phyloP scores from a whole-genome alignment of 345 rosid genomes.

The Hibiscus trionum region DNA sequence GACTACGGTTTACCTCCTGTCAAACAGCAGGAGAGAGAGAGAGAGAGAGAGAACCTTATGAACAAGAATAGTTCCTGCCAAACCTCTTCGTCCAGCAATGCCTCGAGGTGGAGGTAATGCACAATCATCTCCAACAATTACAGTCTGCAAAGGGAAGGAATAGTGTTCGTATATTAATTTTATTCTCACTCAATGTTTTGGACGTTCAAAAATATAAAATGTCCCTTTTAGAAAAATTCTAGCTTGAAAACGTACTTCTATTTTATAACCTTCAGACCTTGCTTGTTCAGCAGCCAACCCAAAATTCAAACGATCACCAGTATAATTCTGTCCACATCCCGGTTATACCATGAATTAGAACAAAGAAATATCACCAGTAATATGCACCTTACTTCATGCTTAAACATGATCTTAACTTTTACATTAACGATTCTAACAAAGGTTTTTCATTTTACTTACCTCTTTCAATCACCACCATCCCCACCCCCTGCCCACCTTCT shows the following conservation, averaged over 20 bases:
- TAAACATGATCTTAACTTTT: neutral
- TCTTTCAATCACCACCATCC: neutral
- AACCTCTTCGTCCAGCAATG: slow-evolving; percentile 83
- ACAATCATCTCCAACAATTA: slow-evolving; percentile 96
- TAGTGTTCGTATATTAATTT: no score
- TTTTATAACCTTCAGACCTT: slow-evolving; percentile 89
- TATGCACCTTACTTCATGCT: neutral
- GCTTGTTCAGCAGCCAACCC: slow-evolving; percentile 99
- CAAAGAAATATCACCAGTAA: neutral
- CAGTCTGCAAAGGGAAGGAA: slow-evolving; percentile 18
- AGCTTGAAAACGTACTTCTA: slow-evolving; percentile 29
- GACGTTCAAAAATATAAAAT: no score
- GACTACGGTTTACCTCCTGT: neutral
- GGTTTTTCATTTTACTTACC: neutral
- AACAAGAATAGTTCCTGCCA: slow-evolving; percentile 88
- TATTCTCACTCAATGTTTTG: no score
- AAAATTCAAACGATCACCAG: slow-evolving; percentile 91
- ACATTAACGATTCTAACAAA: neutral
- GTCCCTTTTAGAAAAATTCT: no score
- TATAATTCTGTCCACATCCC: slow-evolving; percentile 54
- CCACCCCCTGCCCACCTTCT: neutral
- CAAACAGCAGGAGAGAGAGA: neutral
- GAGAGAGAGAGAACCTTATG: slow-evolving; percentile 23
- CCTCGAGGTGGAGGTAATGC: slow-evolving; percentile 93
- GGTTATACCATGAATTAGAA: neutral